These are phyloP conservation scores for Yueomyces sinensis DNA, from an alignment of 805 yeast species.

Conservation along the genomic window DNA sequence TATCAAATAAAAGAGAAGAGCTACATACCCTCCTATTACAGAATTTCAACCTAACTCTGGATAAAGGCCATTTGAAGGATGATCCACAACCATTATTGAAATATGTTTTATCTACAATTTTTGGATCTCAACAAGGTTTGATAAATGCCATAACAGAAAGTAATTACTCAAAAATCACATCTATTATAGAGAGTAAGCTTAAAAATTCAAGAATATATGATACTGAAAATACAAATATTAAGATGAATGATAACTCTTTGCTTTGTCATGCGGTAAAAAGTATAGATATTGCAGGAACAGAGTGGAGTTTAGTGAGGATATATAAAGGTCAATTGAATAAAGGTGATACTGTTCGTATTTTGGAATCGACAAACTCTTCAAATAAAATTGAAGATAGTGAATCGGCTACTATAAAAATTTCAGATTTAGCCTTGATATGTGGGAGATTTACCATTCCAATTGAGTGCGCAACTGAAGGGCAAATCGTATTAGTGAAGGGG, in stretches of 20 bases:
- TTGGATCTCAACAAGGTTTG: constrained; percentile 39
- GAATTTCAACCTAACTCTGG: constrained; percentile 34
- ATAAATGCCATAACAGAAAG: constrained; percentile 29
- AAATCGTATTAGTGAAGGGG: constrained; percentile 56
- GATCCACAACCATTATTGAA: constrained; percentile 51
- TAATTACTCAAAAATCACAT: neutral
- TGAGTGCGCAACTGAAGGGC: constrained; percentile 44
- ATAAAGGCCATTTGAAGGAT: constrained; percentile 28
- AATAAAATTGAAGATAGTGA: neutral
- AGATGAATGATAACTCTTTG: neutral
- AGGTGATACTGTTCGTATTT: constrained; percentile 36
- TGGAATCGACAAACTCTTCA: constrained; percentile 27
- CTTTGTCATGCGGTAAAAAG: constrained; percentile 47
- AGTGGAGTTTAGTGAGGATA: constrained; percentile 47
- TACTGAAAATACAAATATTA: neutral
- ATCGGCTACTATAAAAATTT: constrained; percentile 15
- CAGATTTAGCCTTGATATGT: constrained; percentile 40
- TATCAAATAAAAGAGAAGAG: constrained; percentile 36
- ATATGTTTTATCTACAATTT: constrained; percentile 39
- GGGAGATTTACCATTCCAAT: constrained; percentile 57
- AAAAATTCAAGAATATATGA: constrained; percentile 6
- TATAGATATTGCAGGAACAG: constrained; percentile 39
- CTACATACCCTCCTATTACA: constrained; percentile 33
- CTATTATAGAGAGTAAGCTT: neutral
- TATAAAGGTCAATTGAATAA: constrained; percentile 42